A percentile compares a stretch with the other conserved stretches of the same genome.
These are phyloP conservation scores for Daucus carota DNA, from an alignment of 129 eudicot genomes.

Conservation along the genomic window DH1_v3.0 NC_030388.2:4706501-4707000, in stretches of 20 bases:
- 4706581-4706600: constrained; percentile 29
- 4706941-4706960: constrained; percentile 47
- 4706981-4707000: constrained; percentile 6
- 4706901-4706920: constrained; percentile 81
- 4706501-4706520: constrained; percentile 19
- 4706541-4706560: constrained; percentile 36
- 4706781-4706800: constrained; percentile 1
- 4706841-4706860: constrained; percentile 31
- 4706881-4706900: constrained; percentile 54
- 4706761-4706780: constrained; percentile 61
- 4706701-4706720: constrained; percentile 52
- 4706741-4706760: constrained; percentile 51
- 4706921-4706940: constrained; percentile 9
- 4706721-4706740: constrained; percentile 71
- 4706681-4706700: constrained; percentile 35
- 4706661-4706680: constrained; percentile 44
- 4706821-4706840: constrained; percentile 64
- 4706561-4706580: constrained; percentile 48
- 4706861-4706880: constrained; percentile 98
- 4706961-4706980: constrained; percentile 48
- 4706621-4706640: constrained; percentile 33
- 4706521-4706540: constrained; percentile 35
- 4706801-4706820: constrained; percentile 66
- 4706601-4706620: constrained; percentile 51
- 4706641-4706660: constrained; percentile 87